Evolutionary conservation across 2,329 filamentous ascomycete genomes (phyloP).

Genomic region (Stromatinia cepivora): DNA sequence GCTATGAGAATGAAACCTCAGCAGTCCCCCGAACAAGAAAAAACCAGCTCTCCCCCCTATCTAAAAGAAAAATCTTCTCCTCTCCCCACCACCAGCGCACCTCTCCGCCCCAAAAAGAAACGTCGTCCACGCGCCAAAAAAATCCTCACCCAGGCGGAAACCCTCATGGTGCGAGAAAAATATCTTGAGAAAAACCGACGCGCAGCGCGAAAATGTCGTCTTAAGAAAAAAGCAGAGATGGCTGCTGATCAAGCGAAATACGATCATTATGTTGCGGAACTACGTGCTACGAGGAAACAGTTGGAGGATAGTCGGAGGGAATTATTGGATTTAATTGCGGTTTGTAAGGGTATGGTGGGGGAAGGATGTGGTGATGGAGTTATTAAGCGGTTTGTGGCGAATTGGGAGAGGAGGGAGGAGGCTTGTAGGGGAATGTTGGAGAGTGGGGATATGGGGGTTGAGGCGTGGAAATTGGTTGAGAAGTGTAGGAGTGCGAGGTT

Average conservation of each 20-base stretch:
- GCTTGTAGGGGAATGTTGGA: slow-evolving; percentile 9
- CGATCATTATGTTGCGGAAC: neutral
- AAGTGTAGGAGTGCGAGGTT: slow-evolving; percentile 12
- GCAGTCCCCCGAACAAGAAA: neutral
- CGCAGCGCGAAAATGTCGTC: slow-evolving; percentile 9
- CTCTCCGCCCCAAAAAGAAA: neutral
- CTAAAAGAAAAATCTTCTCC: neutral
- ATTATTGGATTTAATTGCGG: neutral
- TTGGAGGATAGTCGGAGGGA: neutral
- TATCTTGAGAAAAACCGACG: slow-evolving; percentile 13
- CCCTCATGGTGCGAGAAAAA: neutral
- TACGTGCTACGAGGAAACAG: neutral
- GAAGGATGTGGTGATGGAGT: neutral
- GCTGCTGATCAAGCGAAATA: neutral
- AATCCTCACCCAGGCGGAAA: neutral
- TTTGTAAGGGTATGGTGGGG: slow-evolving; percentile 3
- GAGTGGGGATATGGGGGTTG: neutral
- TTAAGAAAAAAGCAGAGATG: slow-evolving; percentile 14
- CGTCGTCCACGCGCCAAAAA: slow-evolving; percentile 10
- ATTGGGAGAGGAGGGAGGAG: slow-evolving; percentile 12
- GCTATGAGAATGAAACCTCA: neutral
- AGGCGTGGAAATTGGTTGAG: slow-evolving; percentile 1
- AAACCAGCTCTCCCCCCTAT: neutral
- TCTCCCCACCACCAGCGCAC: neutral
- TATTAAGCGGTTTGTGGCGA: neutral